phyloP scores from a whole-genome alignment of 2,329 filamentous ascomycete species.

The Mycogone perniciosa region DNA sequence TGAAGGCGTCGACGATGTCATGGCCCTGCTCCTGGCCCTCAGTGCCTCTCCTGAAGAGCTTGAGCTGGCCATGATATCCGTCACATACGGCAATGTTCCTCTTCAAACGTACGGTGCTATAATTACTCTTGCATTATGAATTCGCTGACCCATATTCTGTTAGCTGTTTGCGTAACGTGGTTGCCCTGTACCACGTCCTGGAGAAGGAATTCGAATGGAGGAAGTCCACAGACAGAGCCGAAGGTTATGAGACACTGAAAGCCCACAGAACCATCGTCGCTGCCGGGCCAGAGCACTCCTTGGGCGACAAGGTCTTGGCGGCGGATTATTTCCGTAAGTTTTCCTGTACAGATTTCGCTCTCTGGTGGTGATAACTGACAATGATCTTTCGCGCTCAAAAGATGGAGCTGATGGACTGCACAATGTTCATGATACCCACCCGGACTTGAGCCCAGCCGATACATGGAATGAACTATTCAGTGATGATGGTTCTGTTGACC shows the following conservation, averaged over 20 bases:
- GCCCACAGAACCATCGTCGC: conserved; percentile 76
- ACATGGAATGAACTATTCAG: conserved; percentile 65
- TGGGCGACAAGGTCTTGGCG: conserved; percentile 75
- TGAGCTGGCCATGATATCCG: conserved; percentile 75
- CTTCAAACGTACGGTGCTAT: conserved; percentile 59
- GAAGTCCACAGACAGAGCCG: conserved; percentile 55
- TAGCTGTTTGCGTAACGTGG: conserved; percentile 80
- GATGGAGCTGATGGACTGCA: conserved; percentile 73
- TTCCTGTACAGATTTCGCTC: conserved; percentile 4
- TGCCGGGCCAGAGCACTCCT: conserved; percentile 75
- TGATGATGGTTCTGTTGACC: conserved; percentile 29
- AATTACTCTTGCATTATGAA: not conserved
- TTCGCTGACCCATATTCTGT: not conserved
- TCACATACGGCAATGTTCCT: conserved; percentile 92
- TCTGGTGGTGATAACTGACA: not conserved
- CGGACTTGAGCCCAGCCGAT: conserved; percentile 67
- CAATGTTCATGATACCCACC: conserved; percentile 67
- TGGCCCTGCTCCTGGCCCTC: conserved; percentile 82
- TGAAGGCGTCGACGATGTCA: conserved; percentile 76
- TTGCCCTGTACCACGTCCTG: conserved; percentile 86
- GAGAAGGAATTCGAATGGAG: conserved; percentile 87
- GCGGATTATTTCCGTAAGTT: conserved; percentile 81
- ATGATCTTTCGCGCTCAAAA: conserved; percentile 25
- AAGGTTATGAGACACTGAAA: conserved; percentile 68
- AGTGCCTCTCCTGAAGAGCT: conserved; percentile 77